Evolutionary conservation across 768 basidiomycete genomes (phyloP), one percentile per base, ranked within the genome.

Genomic region (Kwoniella heveanensis): DNA sequence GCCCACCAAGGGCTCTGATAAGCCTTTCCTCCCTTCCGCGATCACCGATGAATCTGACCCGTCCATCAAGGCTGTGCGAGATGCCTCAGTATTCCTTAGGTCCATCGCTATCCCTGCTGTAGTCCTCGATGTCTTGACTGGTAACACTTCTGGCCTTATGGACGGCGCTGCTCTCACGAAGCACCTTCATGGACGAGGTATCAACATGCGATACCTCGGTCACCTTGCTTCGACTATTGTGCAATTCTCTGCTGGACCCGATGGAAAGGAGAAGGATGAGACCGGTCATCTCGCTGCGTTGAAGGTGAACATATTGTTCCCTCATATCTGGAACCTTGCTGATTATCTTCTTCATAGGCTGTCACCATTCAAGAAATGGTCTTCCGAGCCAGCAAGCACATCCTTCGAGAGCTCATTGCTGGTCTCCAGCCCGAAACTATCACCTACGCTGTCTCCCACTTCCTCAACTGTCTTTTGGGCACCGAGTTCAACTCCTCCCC

Each of bases 171-270:
- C 75, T 22, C 71, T 83, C 37, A 74, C 80, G 36, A 72, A 70
- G 64, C 48, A 70, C 36, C 65, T 83, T 44, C 82, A 83, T 70
- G 66, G 67, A 36, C 67, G 78, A 47, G 82, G 82, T 69, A 81
- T 83, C 80, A 83, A 83, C 74, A 82, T 83, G 67, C 76, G 82
- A 44, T 83, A 83, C 74, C 76, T 83, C 39, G 82, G 82, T 51
- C 66, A 77, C 27, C 72, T 82, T 56, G 72, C 73, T 22, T 60
- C 70, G 6, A 72, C 73, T 25, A 73, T 81, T 55, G 77, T 76
- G 39, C 62, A 69, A 49, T 74, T 79, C 60, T 68, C 72, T 37
- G 62, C 67, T 22, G 69, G 60, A 13, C 39, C 69, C 2, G 73
- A 75, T 29, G 76, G 66, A 17, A 51, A 67, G 47, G 68, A 74